A percentile compares a stretch with the other conserved stretches of the same genome.
Evolutionary conservation across 139 green algal species (phyloP).

Genomic region (Chlorella sp.): DNA sequence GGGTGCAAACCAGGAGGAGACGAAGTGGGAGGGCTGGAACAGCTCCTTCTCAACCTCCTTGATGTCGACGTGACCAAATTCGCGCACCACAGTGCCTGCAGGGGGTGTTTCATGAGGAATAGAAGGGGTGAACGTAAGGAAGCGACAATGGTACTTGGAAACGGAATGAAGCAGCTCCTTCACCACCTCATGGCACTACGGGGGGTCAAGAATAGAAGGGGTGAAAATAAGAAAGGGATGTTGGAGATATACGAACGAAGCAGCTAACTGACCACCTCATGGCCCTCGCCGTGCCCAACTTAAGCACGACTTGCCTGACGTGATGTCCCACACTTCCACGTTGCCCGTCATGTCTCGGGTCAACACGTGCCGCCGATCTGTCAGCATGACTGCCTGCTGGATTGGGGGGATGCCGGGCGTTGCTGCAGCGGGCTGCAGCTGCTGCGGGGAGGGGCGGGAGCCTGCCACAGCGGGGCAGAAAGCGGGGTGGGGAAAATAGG

Average conservation of each 20-base stretch:
- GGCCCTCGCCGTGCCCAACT: too few relatives aligned
- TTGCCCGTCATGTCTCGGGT: conserved; percentile 65
- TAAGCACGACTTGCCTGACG: conserved; percentile 43
- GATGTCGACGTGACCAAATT: conserved; percentile 40
- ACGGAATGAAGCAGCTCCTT: conserved; percentile 72
- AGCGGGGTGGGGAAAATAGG: too few relatives aligned
- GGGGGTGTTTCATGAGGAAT: too few relatives aligned
- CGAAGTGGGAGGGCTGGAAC: conserved; percentile 68
- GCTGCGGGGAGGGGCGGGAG: conserved; percentile 22
- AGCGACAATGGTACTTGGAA: too few relatives aligned
- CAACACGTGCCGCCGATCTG: conserved; percentile 77
- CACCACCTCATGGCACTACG: conserved; percentile 39
- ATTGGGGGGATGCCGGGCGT: conserved; percentile 43
- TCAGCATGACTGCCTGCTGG: conserved; percentile 51
- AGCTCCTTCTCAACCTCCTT: conserved; percentile 59
- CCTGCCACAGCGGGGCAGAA: neutral
- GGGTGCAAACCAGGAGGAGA: conserved; percentile 80
- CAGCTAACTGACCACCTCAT: too few relatives aligned
- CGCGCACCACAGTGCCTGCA: conserved; percentile 37
- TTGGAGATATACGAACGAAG: conserved; percentile 78
- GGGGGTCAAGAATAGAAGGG: conserved; percentile 22
- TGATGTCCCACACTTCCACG: conserved; percentile 81
- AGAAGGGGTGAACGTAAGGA: neutral
- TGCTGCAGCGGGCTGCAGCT: neutral
- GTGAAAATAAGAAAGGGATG: too few relatives aligned